Base-by-base conservation (phyloP, 495 filamentous ascomycete genomes). In the Penicillium ochrochloron region DNA sequence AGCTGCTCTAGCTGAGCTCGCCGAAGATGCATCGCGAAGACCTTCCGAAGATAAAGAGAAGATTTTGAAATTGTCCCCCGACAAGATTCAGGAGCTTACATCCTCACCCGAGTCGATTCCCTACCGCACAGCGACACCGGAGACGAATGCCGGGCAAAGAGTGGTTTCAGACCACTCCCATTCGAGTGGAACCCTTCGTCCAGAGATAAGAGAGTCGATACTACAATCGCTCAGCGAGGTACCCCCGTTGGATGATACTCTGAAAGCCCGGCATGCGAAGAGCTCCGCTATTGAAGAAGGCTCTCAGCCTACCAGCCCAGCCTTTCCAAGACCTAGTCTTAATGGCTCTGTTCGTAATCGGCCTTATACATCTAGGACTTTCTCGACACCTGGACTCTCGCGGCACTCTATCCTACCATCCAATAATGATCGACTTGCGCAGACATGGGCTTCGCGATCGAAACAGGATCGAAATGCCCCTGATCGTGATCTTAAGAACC, bases 81-180 rank as follows among this genome's bases (percentile, higher is more conserved):
- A 77, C 50, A 81, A 85, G 66, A 85, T 86, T 37, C 77, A 85
- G 59, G 83, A 84, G 59, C 76, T 86, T 33, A 84, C 82, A 27
- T 84, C 84, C 2, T 84, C 84, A 19, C 83, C 84, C 19, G 77
- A 85, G 11, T 85, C 82, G 23, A 78, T 85, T 12, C 83, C 84
- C 1, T 71, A 77, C 51, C 75, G 71, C 15, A 71, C 73, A 34
- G 66, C 66, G 23, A 64, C 68, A 15, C 64, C 70, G 21, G 70
- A 77, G 31, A 42, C 34, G 23, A 70, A 70, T 11, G 57, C 61
- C 8, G 70, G 69, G n/a, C 66, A 67, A 57, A 68, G 71, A 56
- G 61, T 62, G 15, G 66, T 73, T 6, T 73, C 76, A 5, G 74
- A 79, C 10, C 68, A 63, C 23, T 3, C 34, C 3, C 59, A 68